A percentile compares a stretch with the other conserved stretches of the same genome.
Conservation (phyloP, 192 early-diverging fungal species). For the Entomortierella parvispora region DNA sequence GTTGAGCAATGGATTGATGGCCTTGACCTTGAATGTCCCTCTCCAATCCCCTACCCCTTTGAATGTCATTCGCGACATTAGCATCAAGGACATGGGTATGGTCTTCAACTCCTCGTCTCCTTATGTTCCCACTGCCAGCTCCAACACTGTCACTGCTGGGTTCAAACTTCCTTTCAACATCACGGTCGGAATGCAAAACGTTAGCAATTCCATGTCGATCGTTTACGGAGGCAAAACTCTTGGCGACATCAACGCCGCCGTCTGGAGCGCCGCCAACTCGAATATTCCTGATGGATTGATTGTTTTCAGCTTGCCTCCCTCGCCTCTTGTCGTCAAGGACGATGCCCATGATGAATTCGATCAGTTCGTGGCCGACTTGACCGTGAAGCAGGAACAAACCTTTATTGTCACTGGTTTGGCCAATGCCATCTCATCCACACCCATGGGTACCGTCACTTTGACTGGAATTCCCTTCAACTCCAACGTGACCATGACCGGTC, state of each 20-base stretch:
- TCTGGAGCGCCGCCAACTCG: conserved; percentile 47
- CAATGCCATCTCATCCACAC: conserved; percentile 59
- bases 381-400: conserved; percentile 47
- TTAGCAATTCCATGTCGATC: conserved; percentile 61
- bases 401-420: conserved; percentile 61
- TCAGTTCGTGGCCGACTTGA: conserved; percentile 60
- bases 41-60: conserved; percentile 48
- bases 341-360: conserved; percentile 59
- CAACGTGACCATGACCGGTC: conserved; percentile 58
- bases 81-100: conserved; percentile 64
- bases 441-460: conserved; percentile 63
- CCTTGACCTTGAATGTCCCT: conserved; percentile 60
- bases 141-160: conserved; percentile 55
- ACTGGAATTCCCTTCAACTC: conserved; percentile 63
- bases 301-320: conserved; percentile 55
- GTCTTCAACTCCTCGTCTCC: conserved; percentile 52
- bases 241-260: conserved; percentile 29
- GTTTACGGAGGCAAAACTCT: conserved; percentile 35
- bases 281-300: conserved; percentile 54
- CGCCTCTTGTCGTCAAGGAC: conserved; percentile 54
- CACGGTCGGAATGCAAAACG: conserved; percentile 61
- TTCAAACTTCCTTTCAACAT: conserved; percentile 72
- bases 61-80: conserved; percentile 62
- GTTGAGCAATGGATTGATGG: conserved; percentile 59
- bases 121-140: conserved; percentile 57